phyloP scores from a whole-genome alignment of 805 yeast genomes.

The Yarrowia sp. region DNA sequence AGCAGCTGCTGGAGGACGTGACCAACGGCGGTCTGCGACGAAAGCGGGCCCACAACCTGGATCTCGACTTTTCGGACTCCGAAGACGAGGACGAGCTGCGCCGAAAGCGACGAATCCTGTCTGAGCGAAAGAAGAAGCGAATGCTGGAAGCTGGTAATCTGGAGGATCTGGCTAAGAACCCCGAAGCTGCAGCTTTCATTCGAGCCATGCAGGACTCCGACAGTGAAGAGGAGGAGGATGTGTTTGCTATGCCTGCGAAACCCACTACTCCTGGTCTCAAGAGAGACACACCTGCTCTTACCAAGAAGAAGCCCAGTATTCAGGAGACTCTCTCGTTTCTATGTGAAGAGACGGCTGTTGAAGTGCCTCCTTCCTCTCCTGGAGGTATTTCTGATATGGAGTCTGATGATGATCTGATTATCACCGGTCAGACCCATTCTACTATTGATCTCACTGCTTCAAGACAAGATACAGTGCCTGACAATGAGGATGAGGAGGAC shows the following conservation, averaged over 20 bases:
- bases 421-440: slow-evolving; percentile 7
- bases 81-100: slow-evolving; percentile 39
- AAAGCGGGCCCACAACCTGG: slow-evolving; percentile 23
- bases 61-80: slow-evolving; percentile 35
- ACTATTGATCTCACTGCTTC: slow-evolving; percentile 27
- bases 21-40: slow-evolving; percentile 43
- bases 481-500: slow-evolving; percentile 11
- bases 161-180: slow-evolving; percentile 43
- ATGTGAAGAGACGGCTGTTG: slow-evolving; percentile 18
- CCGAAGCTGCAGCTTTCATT: slow-evolving; percentile 44
- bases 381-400: not conserved
- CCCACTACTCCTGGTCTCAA: slow-evolving; percentile 9
- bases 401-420: slow-evolving; percentile 21
- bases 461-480: slow-evolving; percentile 8
- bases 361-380: slow-evolving; percentile 28
- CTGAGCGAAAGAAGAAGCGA: slow-evolving; percentile 30
- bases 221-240: slow-evolving; percentile 22
- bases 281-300: not conserved
- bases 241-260: slow-evolving; percentile 33
- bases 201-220: slow-evolving; percentile 43
- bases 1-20: slow-evolving; percentile 45
- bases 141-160: slow-evolving; percentile 40
- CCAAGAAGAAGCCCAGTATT: slow-evolving; percentile 6
- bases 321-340: slow-evolving; percentile 28
- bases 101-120: slow-evolving; percentile 21